Evolutionary conservation across 306 rosid genomes (phyloP), one percentile per base, ranked within the genome.

Genomic region (Coriaria nepalensis): DNA sequence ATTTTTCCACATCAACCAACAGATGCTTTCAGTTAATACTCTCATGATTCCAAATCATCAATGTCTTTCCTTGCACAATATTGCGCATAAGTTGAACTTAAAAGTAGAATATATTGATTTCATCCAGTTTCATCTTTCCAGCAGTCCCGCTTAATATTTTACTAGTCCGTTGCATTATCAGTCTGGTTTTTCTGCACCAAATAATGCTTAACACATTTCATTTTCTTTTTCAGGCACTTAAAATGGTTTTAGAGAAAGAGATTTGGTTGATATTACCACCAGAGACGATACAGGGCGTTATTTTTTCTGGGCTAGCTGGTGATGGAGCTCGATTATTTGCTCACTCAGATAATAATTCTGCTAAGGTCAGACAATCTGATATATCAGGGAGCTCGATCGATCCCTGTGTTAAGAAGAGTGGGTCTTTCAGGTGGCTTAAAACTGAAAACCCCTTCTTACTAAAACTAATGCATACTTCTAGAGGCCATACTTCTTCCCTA

Each of bases 241-340:
- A 79, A 78, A 79, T 92, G 98, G 98, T 92, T 56, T 67, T 92
- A 78, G 98, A 92, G 72, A 81, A 64, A 64, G 98, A 92, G 66
- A 73, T 59, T 63, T 92, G 98, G 98, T 43, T 75, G 45, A 57
- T 57, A 55, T 70, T 92, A 72, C 87, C 96, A 41, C 78, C 79
- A 38, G 98, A 85, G 43, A 79, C 94, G 2, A 72, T 82, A 48
- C 86, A 85, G 65, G 72, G 69, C 40, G 68, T 85, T 60, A 92
- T 92, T 66, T 92, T 92, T 79, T 81, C 98, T n/a, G 98, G 96
- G 62, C 93, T 92, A 56, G 64, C 74, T 72, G 98, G 98, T 66
- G 98, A 85, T 68, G 94, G 98, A 48, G 94, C 98, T 13, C 95
- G 95, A 10, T 65, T 90, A 59, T 78, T 90, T 64, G 69, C 73